These are phyloP conservation scores for Aegilops sharonensis DNA, from an alignment of 176 grass and related monocot species.

Conservation along the genomic window DNA sequence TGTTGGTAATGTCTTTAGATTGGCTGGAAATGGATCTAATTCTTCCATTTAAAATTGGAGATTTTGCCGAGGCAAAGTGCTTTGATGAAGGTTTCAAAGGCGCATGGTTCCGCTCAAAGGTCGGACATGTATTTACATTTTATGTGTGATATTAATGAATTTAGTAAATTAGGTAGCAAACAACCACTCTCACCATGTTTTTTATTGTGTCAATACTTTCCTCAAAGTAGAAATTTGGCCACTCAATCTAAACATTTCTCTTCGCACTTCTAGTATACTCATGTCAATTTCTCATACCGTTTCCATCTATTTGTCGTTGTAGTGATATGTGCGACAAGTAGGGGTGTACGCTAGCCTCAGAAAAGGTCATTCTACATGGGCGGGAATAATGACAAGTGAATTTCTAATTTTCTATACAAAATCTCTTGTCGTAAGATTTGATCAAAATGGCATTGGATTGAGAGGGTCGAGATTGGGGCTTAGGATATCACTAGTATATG, in stretches of 20 bases:
- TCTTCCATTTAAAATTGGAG: constrained; percentile 52
- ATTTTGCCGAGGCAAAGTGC: constrained; percentile 44
- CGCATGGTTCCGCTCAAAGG: constrained; percentile 80
- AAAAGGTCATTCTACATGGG: background rate
- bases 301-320: background rate
- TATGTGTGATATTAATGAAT: background rate
- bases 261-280: background rate
- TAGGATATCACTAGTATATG: background rate
- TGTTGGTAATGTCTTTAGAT: background rate
- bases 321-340: no score
- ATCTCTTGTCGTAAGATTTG: background rate
- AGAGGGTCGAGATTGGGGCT: background rate
- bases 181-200: background rate
- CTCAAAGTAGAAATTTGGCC: background rate
- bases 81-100: constrained; percentile 37
- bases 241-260: background rate
- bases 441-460: background rate
- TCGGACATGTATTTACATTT: background rate
- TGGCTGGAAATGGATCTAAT: constrained; percentile 46
- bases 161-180: constrained; percentile 5
- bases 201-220: no score
- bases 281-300: background rate
- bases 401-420: background rate
- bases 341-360: background rate
- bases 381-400: background rate